Percentiles rank a stretch among this genome's conserved stretches.
phyloP scores from a whole-genome alignment of 139 green algal species.

The Chlorella sp. region DNA sequence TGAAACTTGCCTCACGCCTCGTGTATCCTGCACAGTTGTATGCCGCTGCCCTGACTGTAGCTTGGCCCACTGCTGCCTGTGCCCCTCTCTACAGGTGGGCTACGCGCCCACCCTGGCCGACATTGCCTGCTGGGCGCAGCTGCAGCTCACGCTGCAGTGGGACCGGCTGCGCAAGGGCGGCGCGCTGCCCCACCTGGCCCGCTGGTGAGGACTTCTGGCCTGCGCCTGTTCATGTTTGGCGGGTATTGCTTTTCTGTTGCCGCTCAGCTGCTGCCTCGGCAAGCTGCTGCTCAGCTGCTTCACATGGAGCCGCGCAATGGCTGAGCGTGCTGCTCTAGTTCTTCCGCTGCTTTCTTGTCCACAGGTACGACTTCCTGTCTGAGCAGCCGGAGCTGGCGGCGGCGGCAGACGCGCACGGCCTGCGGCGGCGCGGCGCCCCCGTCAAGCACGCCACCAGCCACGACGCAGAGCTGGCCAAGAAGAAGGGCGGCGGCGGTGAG shows the following conservation, averaged over 20 bases:
- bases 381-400: slow-evolving; percentile 55
- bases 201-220: slow-evolving; percentile 65
- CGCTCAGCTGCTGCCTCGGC: too few species aligned
- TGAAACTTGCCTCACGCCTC: too few species aligned
- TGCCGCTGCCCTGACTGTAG: too few species aligned
- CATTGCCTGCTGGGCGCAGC: slow-evolving; percentile 86
- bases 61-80: too few species aligned
- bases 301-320: too few species aligned
- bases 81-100: slow-evolving; percentile 42
- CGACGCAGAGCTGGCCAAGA: slow-evolving; percentile 41
- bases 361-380: slow-evolving; percentile 69
- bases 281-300: too few species aligned
- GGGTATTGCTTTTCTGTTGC: background rate
- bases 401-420: slow-evolving; percentile 48
- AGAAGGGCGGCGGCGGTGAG: slow-evolving; percentile 34
- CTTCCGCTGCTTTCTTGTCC: background rate
- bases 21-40: too few species aligned
- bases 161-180: slow-evolving; percentile 67
- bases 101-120: slow-evolving; percentile 84
- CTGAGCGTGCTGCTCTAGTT: background rate
- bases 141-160: slow-evolving; percentile 76
- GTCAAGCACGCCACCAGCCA: slow-evolving; percentile 34
- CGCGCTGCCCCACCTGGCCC: slow-evolving; percentile 74
- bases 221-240: background rate
- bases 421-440: slow-evolving; percentile 46